Evolutionary conservation across 192 early-diverging fungal genomes (phyloP), one percentile per base, ranked within the genome.

Genomic region (Gaertneriomyces semiglobifer): DNA sequence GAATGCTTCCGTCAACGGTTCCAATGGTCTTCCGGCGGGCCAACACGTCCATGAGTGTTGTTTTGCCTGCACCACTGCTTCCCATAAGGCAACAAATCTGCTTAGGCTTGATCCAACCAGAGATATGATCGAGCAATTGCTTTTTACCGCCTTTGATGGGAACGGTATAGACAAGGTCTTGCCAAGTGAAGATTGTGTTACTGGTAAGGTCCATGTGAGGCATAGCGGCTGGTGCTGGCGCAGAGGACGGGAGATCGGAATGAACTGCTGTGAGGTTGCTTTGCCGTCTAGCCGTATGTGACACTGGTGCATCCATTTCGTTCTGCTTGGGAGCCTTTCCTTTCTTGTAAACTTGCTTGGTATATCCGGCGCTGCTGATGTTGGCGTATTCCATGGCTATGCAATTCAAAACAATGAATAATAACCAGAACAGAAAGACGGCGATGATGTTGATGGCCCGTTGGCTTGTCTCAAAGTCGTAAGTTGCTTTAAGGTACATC

Each of bases 41-140:
- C 16, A 73, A 38, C 7, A 81, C 72, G 54, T 75, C 71, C 40
- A 80, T 33, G 18, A 80, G 58, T 8, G 78, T 79, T 38, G 78
- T 79, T 48, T 79, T 80, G 25, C 76, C 78, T 7, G 74, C 72
- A 48, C 74, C 76, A 6, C 65, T 75, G 18, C 55, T 45, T 33
- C 73, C 70, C 64, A 94, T 92, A 43, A 94, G 77, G 19, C 73
- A 73, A 14, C 89, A 89, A 81, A 93, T 85, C 14, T 79, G 79
- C 53, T 89, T 89, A 6, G 89, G 89, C 58, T 82, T 84, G 62
- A 89, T 84, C 58, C 84, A 88, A 44, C 91, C 89, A 33, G 73
- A 78, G n/a, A 90, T 77, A 44, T 73, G 63, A 60, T 85, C 78
- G 44, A 93, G 75, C 12, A 93, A 69, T 61, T 89, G 88, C 52